Base-by-base conservation (phyloP, 169 alveolate genomes). In the Plasmodium chabaudi region DNA sequence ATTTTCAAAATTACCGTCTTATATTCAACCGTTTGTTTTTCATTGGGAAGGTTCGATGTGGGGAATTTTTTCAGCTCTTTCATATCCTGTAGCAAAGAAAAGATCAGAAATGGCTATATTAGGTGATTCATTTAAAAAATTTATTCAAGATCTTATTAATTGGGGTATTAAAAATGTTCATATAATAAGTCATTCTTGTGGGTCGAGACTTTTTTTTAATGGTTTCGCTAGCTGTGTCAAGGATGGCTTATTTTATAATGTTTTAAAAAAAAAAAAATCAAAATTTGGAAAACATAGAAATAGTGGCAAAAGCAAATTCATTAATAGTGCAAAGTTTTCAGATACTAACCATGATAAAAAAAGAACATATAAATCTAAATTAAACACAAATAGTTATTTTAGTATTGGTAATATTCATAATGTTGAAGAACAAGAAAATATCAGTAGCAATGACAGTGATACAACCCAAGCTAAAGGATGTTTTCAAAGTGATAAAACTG, bases 41-140 rank as follows among this genome's bases (percentile, higher is more conserved):
- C 90, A 93, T 64, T 94, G 97, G 97, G 92, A 92, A 27, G 97
- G 97, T 2, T 86, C 87, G 27, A 87, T 70, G 91, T 91, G 95
- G 94, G 97, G 96, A 10, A 70, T 87, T 9, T 57, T 94, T 47
- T 90, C 96, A 13, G 95, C 96, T 15, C 74, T 94, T 23, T 74
- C 92, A 17, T 94, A 94, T 68, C 95, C 93, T 6, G 74, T 61
- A 21, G 96, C 97, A 3, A 53, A 46, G 47, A 91, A 87, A 23
- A 67, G 89, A 21, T 59, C 96, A 51, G 88, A 89, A 25, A 75
- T 88, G 84, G 75, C 93, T 5, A 73, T 74, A 4, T 39, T 94
- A 42, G 95, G 91, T 57, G 93, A 92, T 63, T 72, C 95, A 0
- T 94, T 94, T 72, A 70, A 84, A 60, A 92, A 47, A 39, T 86